Conservation (phyloP, 805 yeast species). For the Kodamaea leandrae region DNA sequence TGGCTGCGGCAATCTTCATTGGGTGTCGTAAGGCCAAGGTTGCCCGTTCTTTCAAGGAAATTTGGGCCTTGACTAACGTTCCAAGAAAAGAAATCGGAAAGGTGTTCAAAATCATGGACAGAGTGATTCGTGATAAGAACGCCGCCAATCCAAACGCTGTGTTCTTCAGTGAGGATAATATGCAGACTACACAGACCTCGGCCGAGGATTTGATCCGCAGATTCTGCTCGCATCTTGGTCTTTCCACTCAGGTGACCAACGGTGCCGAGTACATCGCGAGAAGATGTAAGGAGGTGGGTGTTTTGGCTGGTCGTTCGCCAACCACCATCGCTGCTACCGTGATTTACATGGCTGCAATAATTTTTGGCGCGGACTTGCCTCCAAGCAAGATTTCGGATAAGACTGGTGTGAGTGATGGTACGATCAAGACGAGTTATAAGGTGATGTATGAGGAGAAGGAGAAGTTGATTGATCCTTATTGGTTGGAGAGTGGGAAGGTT, state of each 20-base stretch:
- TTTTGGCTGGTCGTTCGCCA: constrained; percentile 94
- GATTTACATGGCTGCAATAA: constrained; percentile 86
- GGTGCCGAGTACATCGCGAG: constrained; percentile 93
- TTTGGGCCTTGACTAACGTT: constrained; percentile 90
- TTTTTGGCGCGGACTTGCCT: constrained; percentile 74
- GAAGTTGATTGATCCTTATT: constrained; percentile 66
- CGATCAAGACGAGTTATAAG: constrained; percentile 89
- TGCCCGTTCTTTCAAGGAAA: constrained; percentile 92
- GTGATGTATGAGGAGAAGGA: constrained; percentile 69
- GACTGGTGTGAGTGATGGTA: constrained; percentile 96
- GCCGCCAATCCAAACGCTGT: constrained; percentile 43
- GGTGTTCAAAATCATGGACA: constrained; percentile 78
- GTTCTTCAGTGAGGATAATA: constrained; percentile 45
- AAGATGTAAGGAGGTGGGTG: constrained; percentile 85
- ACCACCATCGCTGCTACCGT: constrained; percentile 97
- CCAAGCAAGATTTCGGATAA: constrained; percentile 85
- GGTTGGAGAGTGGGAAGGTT: constrained; percentile 70
- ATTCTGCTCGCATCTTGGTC: constrained; percentile 92
- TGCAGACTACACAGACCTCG: constrained; percentile 76
- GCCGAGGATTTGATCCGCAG: constrained; percentile 95
- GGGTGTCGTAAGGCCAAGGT: constrained; percentile 95
- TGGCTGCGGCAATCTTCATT: constrained; percentile 93
- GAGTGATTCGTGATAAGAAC: constrained; percentile 55
- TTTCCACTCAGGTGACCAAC: constrained; percentile 77
- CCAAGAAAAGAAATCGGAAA: constrained; percentile 94